Conservation (phyloP, 371 early-diverging fungal species). For the Apophysomyces sp. region DNA sequence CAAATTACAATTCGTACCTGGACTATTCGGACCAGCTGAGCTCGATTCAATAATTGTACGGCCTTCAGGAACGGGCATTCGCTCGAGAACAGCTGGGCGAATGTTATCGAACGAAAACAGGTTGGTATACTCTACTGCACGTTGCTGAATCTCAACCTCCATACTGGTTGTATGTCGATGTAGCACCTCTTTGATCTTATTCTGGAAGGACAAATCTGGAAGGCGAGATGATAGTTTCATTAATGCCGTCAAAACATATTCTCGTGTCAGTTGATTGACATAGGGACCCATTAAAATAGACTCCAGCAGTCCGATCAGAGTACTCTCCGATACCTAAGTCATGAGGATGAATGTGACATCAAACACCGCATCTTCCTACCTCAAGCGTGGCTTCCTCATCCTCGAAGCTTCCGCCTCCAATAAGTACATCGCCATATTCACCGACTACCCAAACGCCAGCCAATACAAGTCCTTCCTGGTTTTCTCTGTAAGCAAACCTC, state of each 20-base stretch:
- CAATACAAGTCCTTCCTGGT: constrained; percentile 85
- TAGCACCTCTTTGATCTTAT: constrained; percentile 60
- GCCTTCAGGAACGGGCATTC: constrained; percentile 90
- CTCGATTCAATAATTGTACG: constrained; percentile 38
- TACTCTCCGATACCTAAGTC: constrained; percentile 62
- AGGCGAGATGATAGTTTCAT: constrained; percentile 89
- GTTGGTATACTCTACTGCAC: constrained; percentile 87
- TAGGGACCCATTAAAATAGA: constrained; percentile 78
- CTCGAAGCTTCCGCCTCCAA: constrained; percentile 64
- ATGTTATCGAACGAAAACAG: constrained; percentile 76
- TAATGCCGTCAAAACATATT: constrained; percentile 83
- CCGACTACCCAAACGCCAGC: constrained; percentile 95
- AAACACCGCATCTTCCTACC: constrained; percentile 21
- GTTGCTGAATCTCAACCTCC: constrained; percentile 92
- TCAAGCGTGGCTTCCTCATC: constrained; percentile 67
- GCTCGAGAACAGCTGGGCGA: constrained; percentile 86
- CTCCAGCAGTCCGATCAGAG: constrained; percentile 74
- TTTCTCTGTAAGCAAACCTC: not conserved
- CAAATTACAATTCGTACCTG: constrained; percentile 20
- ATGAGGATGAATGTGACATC: not conserved
- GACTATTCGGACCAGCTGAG: constrained; percentile 19
- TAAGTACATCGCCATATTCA: constrained; percentile 93
- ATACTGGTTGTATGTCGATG: constrained; percentile 64
- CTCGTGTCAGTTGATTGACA: constrained; percentile 75
- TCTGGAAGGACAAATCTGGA: constrained; percentile 42